Conservation (phyloP, 805 yeast species). For the Cyberlindnera veronae region DNA sequence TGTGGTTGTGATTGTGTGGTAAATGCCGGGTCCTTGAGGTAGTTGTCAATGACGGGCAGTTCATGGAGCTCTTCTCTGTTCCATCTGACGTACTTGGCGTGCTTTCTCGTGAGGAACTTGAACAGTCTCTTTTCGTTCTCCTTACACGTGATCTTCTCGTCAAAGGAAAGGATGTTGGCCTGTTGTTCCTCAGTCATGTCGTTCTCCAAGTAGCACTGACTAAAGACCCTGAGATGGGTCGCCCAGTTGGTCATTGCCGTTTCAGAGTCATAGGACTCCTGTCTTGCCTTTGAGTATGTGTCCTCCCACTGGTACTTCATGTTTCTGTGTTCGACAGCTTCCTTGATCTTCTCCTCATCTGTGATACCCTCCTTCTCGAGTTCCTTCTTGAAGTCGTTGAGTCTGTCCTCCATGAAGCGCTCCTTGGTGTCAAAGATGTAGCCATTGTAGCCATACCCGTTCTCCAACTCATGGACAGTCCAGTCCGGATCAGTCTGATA, state of each 20-base stretch:
- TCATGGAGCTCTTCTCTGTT: constrained; percentile 29
- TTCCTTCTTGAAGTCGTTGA: constrained; percentile 15
- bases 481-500: constrained; percentile 23
- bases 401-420: constrained; percentile 16
- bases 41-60: constrained; percentile 19
- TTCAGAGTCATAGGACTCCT: constrained; percentile 23
- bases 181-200: constrained; percentile 6
- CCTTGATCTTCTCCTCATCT: constrained; percentile 8
- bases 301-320: constrained; percentile 20
- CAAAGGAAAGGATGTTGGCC: constrained; percentile 6
- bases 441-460: constrained; percentile 19
- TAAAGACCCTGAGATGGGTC: constrained; percentile 27
- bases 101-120: constrained; percentile 38
- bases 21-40: constrained; percentile 8
- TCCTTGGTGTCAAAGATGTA: constrained; percentile 27
- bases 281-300: constrained; percentile 8
- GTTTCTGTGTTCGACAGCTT: constrained; percentile 10
- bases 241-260: constrained; percentile 21
- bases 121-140: constrained; percentile 35
- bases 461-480: constrained; percentile 22
- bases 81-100: constrained; percentile 41
- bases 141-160: constrained; percentile 16
- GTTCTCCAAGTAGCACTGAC: constrained; percentile 25
- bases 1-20: constrained; percentile 2
- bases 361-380: constrained; percentile 13